Conservation (phyloP, 768 basidiomycete species). For the Kondoa subrosea region DNA sequence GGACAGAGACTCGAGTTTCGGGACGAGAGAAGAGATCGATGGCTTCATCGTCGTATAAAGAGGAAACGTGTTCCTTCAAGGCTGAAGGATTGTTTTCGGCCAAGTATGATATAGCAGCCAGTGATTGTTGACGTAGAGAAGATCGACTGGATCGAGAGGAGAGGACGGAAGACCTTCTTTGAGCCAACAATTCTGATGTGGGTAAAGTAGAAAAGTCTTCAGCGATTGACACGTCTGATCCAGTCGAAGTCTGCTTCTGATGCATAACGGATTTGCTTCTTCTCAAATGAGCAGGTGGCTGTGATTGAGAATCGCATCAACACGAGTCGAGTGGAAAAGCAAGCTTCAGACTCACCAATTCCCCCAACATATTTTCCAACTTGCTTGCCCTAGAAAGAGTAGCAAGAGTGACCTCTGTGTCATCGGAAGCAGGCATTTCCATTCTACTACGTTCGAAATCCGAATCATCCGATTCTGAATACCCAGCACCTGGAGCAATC, state of each 20-base stretch:
- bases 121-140: conserved; percentile 3
- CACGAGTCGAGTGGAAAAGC: too few species aligned
- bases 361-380: conserved; percentile 14
- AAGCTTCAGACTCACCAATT: background rate
- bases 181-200: conserved; percentile 10
- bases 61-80: conserved; percentile 10
- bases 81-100: conserved; percentile 14
- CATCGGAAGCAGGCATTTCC: background rate
- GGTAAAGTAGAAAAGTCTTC: conserved; percentile 7
- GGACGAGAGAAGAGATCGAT: background rate
- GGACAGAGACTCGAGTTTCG: background rate
- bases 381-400: conserved; percentile 20
- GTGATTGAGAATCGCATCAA: background rate
- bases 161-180: conserved; percentile 1
- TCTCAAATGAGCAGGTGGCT: background rate
- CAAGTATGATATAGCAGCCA: conserved; percentile 18
- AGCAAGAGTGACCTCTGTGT: background rate
- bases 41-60: background rate
- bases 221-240: conserved; percentile 13
- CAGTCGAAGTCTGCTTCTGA: conserved; percentile 15
- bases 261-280: background rate
- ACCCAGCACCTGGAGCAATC: too few species aligned
- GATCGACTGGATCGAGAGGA: background rate
- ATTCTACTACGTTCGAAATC: background rate
- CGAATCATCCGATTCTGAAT: background rate